These are phyloP conservation scores for Conoideocrella luteorostrata DNA, from an alignment of 2,329 filamentous ascomycete genomes.

Conservation along the genomic window DNA sequence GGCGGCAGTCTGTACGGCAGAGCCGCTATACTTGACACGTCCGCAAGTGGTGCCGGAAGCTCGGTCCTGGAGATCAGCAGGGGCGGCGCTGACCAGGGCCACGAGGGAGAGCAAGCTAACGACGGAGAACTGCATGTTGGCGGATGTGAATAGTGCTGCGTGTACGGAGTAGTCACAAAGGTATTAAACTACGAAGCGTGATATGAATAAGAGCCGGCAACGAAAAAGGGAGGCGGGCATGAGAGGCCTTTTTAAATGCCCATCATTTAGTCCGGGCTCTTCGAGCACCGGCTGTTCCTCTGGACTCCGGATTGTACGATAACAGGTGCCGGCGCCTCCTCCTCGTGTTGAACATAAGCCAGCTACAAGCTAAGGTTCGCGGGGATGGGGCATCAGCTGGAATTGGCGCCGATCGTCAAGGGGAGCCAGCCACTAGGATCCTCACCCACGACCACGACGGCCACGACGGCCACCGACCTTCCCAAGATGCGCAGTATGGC, in stretches of 20 bases:
- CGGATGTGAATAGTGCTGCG: slow-evolving; percentile 4
- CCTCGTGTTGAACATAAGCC: no score
- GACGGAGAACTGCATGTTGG: slow-evolving; percentile 21
- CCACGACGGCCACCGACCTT: no score
- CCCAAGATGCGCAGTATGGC: no score
- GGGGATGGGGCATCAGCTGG: no score
- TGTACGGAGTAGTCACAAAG: no score
- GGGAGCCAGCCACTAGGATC: no score
- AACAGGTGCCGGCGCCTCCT: no score
- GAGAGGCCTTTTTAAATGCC: not conserved
- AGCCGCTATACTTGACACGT: slow-evolving; percentile 20
- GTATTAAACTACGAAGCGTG: no score
- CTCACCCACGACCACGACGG: no score
- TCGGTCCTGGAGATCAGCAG: slow-evolving; percentile 17
- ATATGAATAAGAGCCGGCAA: no score
- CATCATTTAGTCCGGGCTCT: not conserved
- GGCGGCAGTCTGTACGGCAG: slow-evolving; percentile 22
- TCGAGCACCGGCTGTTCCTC: not conserved
- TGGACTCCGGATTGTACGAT: not conserved
- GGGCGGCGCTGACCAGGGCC: slow-evolving; percentile 21
- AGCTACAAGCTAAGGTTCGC: no score
- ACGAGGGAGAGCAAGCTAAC: slow-evolving; percentile 21
- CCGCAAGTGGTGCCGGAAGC: slow-evolving; percentile 24
- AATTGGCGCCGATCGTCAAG: no score
- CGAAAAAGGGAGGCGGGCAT: not conserved